Conservation (phyloP, 2,329 filamentous ascomycete genomes). For the Purpureocillium takamizusanense region DNA sequence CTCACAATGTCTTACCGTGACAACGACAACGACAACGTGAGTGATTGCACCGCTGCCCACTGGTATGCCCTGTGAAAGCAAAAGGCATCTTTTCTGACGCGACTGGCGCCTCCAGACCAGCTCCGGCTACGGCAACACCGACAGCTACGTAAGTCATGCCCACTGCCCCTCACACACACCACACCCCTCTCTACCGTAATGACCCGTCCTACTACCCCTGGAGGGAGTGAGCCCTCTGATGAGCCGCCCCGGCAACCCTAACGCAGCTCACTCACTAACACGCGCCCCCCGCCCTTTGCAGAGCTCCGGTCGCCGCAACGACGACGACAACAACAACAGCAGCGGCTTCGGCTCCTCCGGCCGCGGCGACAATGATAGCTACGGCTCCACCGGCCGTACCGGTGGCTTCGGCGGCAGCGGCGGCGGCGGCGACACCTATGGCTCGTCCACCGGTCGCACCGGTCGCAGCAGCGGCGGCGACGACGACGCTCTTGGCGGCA, state of each 20-base stretch:
- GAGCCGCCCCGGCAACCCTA: too few species aligned
- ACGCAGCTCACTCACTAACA: too few species aligned
- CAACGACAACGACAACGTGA: conserved; percentile 27
- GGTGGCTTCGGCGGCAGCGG: conserved; percentile 6
- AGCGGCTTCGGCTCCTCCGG: conserved; percentile 12
- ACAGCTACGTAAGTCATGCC: conserved; percentile 16
- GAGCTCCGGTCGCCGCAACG: conserved; percentile 9
- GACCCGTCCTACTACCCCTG: too few species aligned
- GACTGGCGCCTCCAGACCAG: conserved; percentile 11
- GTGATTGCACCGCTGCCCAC: conserved; percentile 1
- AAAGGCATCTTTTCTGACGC: too few species aligned
- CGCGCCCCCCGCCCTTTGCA: not conserved
- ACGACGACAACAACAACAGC: conserved; percentile 9
- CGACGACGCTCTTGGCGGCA: conserved; percentile 5
- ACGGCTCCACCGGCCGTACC: conserved; percentile 4
- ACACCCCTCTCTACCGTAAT: too few species aligned
- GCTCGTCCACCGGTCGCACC: conserved; percentile 4
- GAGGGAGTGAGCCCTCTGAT: too few species aligned
- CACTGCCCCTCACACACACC: too few species aligned
- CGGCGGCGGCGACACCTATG: conserved; percentile 8
- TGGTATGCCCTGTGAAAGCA: too few species aligned
- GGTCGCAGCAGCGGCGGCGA: not conserved
- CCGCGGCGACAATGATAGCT: conserved; percentile 10
- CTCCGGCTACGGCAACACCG: conserved; percentile 15
- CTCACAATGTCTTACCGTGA: conserved; percentile 36